Evolutionary conservation across 2,329 filamentous ascomycete species (phyloP).

Genomic region (Diplodia scrobiculata): DNA sequence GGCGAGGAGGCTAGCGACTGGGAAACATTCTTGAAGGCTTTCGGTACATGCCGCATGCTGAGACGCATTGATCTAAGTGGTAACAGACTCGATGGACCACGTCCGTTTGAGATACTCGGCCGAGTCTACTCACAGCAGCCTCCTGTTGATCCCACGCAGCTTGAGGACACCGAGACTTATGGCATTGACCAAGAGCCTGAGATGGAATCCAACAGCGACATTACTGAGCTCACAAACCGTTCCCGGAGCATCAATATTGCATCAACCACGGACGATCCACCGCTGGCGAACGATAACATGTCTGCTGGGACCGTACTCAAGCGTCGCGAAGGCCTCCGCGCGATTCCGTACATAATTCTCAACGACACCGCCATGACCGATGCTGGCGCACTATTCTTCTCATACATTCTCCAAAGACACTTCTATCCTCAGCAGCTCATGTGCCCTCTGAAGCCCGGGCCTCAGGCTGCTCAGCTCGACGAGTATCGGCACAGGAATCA

Average conservation of each 20-base stretch:
- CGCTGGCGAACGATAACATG: neutral
- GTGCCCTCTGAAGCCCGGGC: constrained; percentile 38
- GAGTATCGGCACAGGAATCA: constrained; percentile 37
- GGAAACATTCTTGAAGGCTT: constrained; percentile 50
- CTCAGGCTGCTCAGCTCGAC: constrained; percentile 37
- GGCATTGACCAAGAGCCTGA: neutral
- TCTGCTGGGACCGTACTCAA: constrained; percentile 29
- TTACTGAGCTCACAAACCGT: constrained; percentile 17
- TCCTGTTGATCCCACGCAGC: constrained; percentile 38
- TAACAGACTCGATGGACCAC: constrained; percentile 47
- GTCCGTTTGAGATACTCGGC: constrained; percentile 51
- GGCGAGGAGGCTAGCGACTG: constrained; percentile 46
- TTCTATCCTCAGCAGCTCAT: constrained; percentile 45
- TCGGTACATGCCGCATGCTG: constrained; percentile 48
- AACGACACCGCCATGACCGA: constrained; percentile 42
- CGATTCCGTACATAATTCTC: constrained; percentile 47
- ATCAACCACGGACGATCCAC: neutral
- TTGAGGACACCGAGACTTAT: constrained; percentile 10
- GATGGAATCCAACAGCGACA: neutral
- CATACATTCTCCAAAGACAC: constrained; percentile 46
- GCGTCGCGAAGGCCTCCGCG: constrained; percentile 43
- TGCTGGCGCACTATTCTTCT: constrained; percentile 47
- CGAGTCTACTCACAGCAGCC: constrained; percentile 46
- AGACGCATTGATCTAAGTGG: constrained; percentile 51
- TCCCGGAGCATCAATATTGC: constrained; percentile 15